Evolutionary conservation across 257 asterid genomes (phyloP).

Genomic region (Salvia hispanica): DNA sequence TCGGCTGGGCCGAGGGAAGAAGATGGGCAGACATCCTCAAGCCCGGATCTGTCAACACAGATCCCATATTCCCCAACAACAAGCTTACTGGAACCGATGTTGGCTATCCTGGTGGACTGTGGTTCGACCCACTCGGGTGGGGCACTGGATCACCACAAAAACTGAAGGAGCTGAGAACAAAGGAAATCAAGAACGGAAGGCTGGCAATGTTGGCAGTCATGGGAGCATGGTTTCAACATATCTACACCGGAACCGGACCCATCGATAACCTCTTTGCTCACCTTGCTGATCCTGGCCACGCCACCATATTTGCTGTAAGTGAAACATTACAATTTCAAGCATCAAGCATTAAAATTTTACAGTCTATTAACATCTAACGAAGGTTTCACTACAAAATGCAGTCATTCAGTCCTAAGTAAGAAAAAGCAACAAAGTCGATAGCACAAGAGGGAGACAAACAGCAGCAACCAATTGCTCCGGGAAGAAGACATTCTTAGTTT

Average conservation of each 20-base stretch:
- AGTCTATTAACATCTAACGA: slow-evolving; percentile 3
- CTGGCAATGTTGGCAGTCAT: slow-evolving; percentile 95
- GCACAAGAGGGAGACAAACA: slow-evolving; percentile 36
- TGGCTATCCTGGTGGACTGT: slow-evolving; percentile 91
- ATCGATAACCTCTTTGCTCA: slow-evolving; percentile 96
- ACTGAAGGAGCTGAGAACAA: slow-evolving; percentile 87
- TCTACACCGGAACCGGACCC: slow-evolving; percentile 95
- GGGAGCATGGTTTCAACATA: slow-evolving; percentile 99
- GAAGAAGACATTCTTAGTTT: slow-evolving; percentile 28
- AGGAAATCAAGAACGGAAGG: slow-evolving; percentile 95
- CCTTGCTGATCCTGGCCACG: slow-evolving; percentile 97
- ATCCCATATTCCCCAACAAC: slow-evolving; percentile 98
- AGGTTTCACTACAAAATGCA: slow-evolving; percentile 35
- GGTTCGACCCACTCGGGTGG: slow-evolving; percentile 99
- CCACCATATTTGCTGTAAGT: slow-evolving; percentile 91
- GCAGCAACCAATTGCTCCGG: slow-evolving; percentile 29
- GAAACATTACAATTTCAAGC: slow-evolving; percentile 15
- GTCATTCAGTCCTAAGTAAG: slow-evolving; percentile 85
- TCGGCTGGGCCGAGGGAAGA: slow-evolving; percentile 99
- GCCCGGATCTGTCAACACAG: slow-evolving; percentile 94
- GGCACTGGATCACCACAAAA: slow-evolving; percentile 78
- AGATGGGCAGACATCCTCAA: slow-evolving; percentile 96
- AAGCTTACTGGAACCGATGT: slow-evolving; percentile 98
- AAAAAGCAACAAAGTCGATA: slow-evolving; percentile 29
- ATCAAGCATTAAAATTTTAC: not conserved